These are phyloP conservation scores for Verticillium alfalfae DNA, from an alignment of 2,329 filamentous ascomycete species.

Conservation along the genomic window DNA sequence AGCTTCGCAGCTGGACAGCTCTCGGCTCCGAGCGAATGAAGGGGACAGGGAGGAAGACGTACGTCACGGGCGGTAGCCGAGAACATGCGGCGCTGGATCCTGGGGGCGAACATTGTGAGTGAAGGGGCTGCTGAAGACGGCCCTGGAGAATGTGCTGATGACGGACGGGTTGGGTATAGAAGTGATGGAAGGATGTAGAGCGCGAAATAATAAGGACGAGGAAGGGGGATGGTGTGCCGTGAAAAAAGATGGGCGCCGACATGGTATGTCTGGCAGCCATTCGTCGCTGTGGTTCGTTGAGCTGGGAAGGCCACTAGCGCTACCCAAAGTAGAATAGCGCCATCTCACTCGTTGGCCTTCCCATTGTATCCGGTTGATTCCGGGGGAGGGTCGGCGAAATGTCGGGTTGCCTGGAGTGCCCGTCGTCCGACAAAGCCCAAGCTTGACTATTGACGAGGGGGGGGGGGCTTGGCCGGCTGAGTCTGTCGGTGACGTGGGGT, in stretches of 20 bases:
- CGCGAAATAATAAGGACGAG: slow-evolving; percentile 2
- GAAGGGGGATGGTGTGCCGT: slow-evolving; percentile 11
- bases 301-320: not conserved
- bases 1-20: not conserved
- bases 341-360: not conserved
- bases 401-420: not conserved
- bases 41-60: slow-evolving; percentile 26
- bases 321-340: not conserved
- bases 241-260: slow-evolving; percentile 1
- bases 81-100: slow-evolving; percentile 72
- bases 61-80: slow-evolving; percentile 75
- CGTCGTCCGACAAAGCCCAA: not conserved
- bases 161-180: slow-evolving; percentile 1
- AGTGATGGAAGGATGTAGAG: not conserved
- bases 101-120: slow-evolving; percentile 68
- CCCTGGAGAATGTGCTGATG: slow-evolving; percentile 5
- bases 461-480: not conserved
- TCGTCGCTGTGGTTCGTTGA: slow-evolving; percentile 2
- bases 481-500: slow-evolving; percentile 1
- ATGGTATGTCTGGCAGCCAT: not conserved
- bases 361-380: not conserved
- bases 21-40: slow-evolving; percentile 1
- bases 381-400: slow-evolving; percentile 1
- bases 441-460: not conserved
- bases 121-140: slow-evolving; percentile 1